Conservation (phyloP, 371 early-diverging fungal species). For the Scutellospora calospora region DNA sequence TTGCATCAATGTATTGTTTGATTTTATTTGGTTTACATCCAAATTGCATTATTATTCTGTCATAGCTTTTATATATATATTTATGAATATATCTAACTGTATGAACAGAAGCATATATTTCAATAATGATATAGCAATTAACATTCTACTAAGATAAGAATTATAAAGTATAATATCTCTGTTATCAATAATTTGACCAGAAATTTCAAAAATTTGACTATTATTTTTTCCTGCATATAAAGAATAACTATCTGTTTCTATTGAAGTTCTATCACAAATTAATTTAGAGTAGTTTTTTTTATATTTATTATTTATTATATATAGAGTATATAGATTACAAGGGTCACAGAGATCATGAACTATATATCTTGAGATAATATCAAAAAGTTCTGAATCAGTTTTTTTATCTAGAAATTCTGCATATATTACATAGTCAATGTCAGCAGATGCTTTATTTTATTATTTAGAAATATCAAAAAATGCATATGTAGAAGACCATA, state of each 20-base stretch:
- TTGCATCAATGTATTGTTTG: too few relatives aligned
- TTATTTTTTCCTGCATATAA: slow-evolving; percentile 28
- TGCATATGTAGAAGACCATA: slow-evolving; percentile 50
- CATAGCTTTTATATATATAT: too few relatives aligned
- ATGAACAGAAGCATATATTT: too few relatives aligned
- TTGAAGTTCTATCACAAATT: slow-evolving; percentile 33
- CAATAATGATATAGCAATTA: too few relatives aligned
- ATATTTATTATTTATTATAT: slow-evolving; percentile 49
- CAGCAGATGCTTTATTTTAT: slow-evolving; percentile 42
- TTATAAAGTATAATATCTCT: slow-evolving; percentile 28
- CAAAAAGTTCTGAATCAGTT: slow-evolving; percentile 43
- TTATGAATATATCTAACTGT: too few relatives aligned
- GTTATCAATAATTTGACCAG: neutral
- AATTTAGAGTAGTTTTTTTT: slow-evolving; percentile 49
- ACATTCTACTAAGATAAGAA: too few relatives aligned
- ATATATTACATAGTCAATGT: slow-evolving; percentile 46
- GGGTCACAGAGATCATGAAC: slow-evolving; percentile 53
- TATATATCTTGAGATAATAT: slow-evolving; percentile 50
- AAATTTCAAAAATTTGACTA: neutral
- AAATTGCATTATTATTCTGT: too few relatives aligned
- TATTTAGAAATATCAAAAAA: slow-evolving; percentile 50
- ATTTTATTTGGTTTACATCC: too few relatives aligned
- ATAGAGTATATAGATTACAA: slow-evolving; percentile 43
- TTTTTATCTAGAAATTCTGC: slow-evolving; percentile 51
- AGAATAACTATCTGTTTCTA: slow-evolving; percentile 42